Conservation (phyloP, 2,329 filamentous ascomycete species). For the Drechslerella coelobrocha region DNA sequence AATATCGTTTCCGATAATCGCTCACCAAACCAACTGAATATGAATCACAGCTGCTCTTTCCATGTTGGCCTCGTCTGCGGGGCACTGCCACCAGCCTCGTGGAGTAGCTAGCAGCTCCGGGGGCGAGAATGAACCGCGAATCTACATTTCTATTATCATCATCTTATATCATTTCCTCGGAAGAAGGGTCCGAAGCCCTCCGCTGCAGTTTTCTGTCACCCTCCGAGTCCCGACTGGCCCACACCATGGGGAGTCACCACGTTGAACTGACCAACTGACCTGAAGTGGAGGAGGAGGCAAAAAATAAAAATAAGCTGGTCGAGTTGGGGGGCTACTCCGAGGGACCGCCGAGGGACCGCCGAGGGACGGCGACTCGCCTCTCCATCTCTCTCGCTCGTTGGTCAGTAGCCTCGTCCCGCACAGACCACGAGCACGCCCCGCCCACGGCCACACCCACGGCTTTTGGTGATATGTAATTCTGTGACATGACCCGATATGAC, state of each 20-base stretch:
- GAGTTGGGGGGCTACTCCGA: neutral
- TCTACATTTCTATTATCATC: neutral
- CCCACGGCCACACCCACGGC: too few species aligned
- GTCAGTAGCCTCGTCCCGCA: too few species aligned
- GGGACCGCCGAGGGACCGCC: neutral
- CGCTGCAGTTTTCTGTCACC: slow-evolving; percentile 8
- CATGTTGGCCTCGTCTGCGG: neutral
- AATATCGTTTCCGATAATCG: slow-evolving; percentile 2
- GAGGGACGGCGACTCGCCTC: too few species aligned
- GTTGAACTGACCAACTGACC: neutral
- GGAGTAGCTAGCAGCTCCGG: neutral
- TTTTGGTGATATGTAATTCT: too few species aligned
- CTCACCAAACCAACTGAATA: neutral
- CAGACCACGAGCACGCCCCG: too few species aligned
- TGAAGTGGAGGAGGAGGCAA: too few species aligned
- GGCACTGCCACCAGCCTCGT: neutral
- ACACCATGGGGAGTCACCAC: neutral
- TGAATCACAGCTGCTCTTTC: neutral
- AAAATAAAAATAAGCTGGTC: neutral
- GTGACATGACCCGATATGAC: neutral
- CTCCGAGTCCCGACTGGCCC: slow-evolving; percentile 10
- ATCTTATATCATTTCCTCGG: neutral
- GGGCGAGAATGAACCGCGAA: neutral
- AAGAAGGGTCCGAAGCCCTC: slow-evolving; percentile 31
- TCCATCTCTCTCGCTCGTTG: too few species aligned